Evolutionary conservation across 1,284 basidiomycete species (phyloP), one percentile per base, ranked within the genome.

Genomic region (Ceratobasidium sp.): DNA sequence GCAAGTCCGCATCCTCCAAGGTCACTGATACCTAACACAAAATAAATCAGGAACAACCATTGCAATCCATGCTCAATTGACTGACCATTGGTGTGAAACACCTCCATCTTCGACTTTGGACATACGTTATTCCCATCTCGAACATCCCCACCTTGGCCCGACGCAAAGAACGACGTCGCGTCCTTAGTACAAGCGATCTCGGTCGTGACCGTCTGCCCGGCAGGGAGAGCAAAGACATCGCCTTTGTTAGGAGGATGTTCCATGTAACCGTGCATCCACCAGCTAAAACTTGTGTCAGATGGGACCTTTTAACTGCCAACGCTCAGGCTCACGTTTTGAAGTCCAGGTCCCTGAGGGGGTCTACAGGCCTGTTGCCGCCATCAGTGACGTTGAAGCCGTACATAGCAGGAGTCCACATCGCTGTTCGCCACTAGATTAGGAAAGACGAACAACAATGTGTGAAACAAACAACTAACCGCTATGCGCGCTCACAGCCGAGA

Each of bases 301-400:
- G 13, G 16, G 32, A 32, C 11, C 35, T 11, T n/a, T 18, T 43
- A 35, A 18, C 28, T 32, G 41, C 7, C 7, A 32, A 47, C 23
- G 32, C 16, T 46, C 80, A 90, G 88, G 89, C 90, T 90, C 90
- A 91, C 74, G 88, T 78, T 21, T 84, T 76, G 78, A 90, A 91
- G 4, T 84, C 77, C 77, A 85, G 80, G 77, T 86, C 77, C 50
- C 81, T 82, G 9, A 91, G 83, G 1, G 90, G 89, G 3, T 83
- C 81, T 28, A 88, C 87, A 5, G 84, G 83, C 6, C 84, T 84
- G 78, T 87, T 87, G 78, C 88, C 87, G 78, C 87, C 74, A 14
- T 79, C 78, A 26, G 86, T 87, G 16, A 88, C 86, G 74, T 89
- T 88, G 82, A 88, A 88, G 14, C 88, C 87, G 76, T 77, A 84